Evolutionary conservation across 208 protist species (phyloP), one percentile per base, ranked within the genome.

Genomic region (Novymonas esmeraldas): DNA sequence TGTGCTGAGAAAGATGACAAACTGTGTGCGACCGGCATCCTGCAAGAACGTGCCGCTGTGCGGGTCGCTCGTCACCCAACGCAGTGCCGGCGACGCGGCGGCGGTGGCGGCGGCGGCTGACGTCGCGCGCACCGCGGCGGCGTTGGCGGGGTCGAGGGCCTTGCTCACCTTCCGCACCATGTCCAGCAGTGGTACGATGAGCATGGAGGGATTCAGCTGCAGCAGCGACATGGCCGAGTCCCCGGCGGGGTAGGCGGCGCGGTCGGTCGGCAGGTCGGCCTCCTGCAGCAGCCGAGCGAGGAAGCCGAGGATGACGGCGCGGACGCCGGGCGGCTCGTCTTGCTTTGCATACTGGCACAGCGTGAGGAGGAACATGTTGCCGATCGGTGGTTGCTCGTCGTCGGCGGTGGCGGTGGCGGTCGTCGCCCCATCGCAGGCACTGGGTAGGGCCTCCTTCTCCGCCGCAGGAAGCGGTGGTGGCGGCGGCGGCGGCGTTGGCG

Each of bases 271-370:
- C 16, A 92, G 52, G 71, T 94, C 89, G 6, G 68, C 79, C 33
- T 89, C 78, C 16, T 74, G 45, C 9, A 92, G 63, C 22, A 95
- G 36, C 5, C 70, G 70, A 11, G 67, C 50, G 9, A 95, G 69
- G 54, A 92, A 92, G 24, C 55, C 51, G 11, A 95, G 73, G 16
- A 95, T 81, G 50, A 90, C 73, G 28, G 45, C 46, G 14, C 85
- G 76, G 20, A 78, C 50, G 0, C 85, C 85, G 7, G 70, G 64
- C 33, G 89, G 85, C 48, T 85, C 59, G 72, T 95, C 76, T 26
- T 84, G 81, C 73, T 90, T 92, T 9, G 84, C 86, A 70, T 84
- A 89, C 69, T 86, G 79, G 66, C 89, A 95, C 36, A 95, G 70
- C 2, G 73, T 73, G 22, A 89, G 62, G 20, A 95, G 54, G 49